Percentiles rank a stretch among this genome's conserved stretches.
Conservation (phyloP, 129 eudicot species). For the Glebionis coronaria region DNA sequence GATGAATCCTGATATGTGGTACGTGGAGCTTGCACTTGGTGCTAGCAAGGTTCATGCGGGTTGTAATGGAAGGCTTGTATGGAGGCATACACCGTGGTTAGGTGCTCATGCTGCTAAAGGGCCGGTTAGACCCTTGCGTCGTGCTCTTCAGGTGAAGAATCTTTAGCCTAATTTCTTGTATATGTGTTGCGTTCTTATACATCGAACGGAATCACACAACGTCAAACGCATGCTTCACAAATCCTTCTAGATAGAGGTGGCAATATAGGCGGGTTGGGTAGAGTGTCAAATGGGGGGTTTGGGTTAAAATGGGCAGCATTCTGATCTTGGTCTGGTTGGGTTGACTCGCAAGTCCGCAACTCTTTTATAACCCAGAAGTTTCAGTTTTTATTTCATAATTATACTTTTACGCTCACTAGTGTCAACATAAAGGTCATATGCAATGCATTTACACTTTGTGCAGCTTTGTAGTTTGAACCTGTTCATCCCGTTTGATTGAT, state of each 20-base stretch:
- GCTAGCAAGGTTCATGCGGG: constrained; percentile 95
- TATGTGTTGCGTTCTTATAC: background rate
- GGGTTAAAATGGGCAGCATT: background rate
- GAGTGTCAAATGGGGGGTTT: background rate
- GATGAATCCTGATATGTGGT: constrained; percentile 96
- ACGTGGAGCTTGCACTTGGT: constrained; percentile 90
- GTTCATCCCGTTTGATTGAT: background rate
- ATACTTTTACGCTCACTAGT: too few relatives aligned
- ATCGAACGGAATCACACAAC: background rate
- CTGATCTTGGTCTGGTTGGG: background rate
- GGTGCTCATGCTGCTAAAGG: constrained; percentile 97
- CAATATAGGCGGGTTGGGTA: background rate
- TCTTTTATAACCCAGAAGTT: background rate
- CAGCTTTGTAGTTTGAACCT: background rate
- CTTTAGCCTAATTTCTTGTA: constrained; percentile 9
- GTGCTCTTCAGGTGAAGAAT: constrained; percentile 76
- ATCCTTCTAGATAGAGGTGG: background rate
- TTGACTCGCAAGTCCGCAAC: background rate
- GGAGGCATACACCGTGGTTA: constrained; percentile 97
- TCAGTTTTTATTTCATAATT: too few relatives aligned
- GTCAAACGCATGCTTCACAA: background rate
- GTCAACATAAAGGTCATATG: background rate
- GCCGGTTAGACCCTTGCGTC: constrained; percentile 89
- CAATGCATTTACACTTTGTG: background rate
- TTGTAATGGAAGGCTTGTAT: constrained; percentile 84